phyloP scores from a whole-genome alignment of 345 rosid genomes.

The Sisymbrium altissimum region DNA sequence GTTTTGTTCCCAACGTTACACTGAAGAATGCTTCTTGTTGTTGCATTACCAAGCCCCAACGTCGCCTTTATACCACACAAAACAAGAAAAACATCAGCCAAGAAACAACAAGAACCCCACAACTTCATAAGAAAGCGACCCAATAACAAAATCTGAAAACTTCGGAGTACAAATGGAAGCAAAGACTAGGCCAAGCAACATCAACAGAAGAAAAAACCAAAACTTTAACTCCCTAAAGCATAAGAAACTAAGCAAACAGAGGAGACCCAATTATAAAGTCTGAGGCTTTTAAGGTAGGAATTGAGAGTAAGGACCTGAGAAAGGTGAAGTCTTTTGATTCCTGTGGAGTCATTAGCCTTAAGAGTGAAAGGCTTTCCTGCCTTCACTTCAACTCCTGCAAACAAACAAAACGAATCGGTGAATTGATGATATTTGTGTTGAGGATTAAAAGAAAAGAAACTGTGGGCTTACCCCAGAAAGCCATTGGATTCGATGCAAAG shows the following conservation, averaged over 20 bases:
- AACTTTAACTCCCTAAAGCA: neutral
- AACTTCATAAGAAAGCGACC: neutral
- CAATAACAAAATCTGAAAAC: neutral
- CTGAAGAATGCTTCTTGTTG: constrained; percentile 48
- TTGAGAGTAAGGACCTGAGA: constrained; percentile 45
- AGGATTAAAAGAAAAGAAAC: neutral
- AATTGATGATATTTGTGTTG: neutral
- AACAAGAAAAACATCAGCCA: constrained; percentile 26
- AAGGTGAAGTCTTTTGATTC: constrained; percentile 55
- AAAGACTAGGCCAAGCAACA: neutral
- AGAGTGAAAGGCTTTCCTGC: constrained; percentile 59
- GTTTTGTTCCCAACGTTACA: constrained; percentile 67
- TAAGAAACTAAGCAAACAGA: neutral
- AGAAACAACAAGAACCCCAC: neutral
- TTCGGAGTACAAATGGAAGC: neutral
- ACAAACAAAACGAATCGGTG: constrained; percentile 6
- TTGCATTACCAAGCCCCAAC: constrained; percentile 47
- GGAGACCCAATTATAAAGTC: neutral
- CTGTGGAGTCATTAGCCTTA: neutral
- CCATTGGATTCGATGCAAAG: constrained; percentile 9
- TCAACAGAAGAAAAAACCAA: neutral
- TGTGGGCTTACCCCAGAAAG: constrained; percentile 24
- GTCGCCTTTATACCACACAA: constrained; percentile 64
- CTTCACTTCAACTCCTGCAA: constrained; percentile 66
- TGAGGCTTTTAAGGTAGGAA: no score